Base-by-base conservation (phyloP, 2,329 filamentous ascomycete genomes). In the Periconia macrospinosa region DNA sequence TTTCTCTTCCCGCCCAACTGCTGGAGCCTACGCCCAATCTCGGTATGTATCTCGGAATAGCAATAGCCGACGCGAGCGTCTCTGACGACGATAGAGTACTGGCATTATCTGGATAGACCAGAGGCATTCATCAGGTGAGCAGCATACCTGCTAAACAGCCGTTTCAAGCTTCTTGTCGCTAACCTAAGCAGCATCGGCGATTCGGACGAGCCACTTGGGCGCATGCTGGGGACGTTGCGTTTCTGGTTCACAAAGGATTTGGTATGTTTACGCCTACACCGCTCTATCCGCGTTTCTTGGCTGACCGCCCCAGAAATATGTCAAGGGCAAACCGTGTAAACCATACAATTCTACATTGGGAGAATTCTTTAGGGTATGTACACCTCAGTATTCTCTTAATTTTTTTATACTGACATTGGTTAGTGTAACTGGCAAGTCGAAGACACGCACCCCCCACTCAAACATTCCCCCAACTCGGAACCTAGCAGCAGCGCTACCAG, bases 201-300 rank as follows among this genome's bases (percentile, higher is more conserved):
- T 66, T 94, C 93, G 17, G 90, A 97, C 65, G 91, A 97, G 65
- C 85, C 89, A 11, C 80, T 97, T 51, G 93, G 94, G 65, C 91
- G 94, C 63, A 97, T 97, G 90, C 84, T 99, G 48, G 92, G 93
- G 69, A 91, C 96, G 30, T 77, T 97, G 65, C 87, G 92, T 55
- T 99, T 97, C 77, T 99, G 94, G 94, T 96, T 97, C 68, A 97
- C 94, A 58, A 99, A 99, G 75, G 94, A 99, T 75, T 75, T 99
- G 75, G 83, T 86, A 78, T 61, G 71, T 71, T 61, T n/a, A 18
- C 35, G 18, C 9, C 11, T 7, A 6, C 41, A 19, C n/a, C 17
- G 42, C 52, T 19, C n/a, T 10, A 20, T 23, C 19, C 20, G 23
- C 18, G 41, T 17, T 14, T 15, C 20, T n/a, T 11, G 49, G 53